These are phyloP conservation scores for Metschnikowia borealis DNA, from an alignment of 805 yeast species.

Conservation along the genomic window DNA sequence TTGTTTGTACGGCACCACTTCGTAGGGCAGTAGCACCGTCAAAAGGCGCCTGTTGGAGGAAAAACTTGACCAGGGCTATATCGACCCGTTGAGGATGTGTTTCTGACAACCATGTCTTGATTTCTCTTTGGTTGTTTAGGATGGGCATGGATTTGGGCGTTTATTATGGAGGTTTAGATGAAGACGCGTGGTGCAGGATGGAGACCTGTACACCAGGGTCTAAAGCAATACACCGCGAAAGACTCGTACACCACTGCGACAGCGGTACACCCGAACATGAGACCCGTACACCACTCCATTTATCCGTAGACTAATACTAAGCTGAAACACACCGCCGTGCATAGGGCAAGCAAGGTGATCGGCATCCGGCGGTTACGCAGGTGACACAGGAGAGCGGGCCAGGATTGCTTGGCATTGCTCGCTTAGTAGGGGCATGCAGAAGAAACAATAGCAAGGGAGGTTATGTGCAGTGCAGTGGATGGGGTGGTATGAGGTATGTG, in stretches of 20 bases:
- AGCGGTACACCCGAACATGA: too few relatives aligned
- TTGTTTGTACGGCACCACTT: not conserved
- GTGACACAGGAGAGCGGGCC: too few relatives aligned
- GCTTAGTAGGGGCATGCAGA: too few relatives aligned
- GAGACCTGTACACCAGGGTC: too few relatives aligned
- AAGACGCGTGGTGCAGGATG: not conserved
- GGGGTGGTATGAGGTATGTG: too few relatives aligned
- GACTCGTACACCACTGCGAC: not conserved
- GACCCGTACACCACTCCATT: not conserved
- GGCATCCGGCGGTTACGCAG: too few relatives aligned
- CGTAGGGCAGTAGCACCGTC: not conserved
- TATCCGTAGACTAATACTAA: not conserved
- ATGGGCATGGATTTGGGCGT: slow-evolving; percentile 13
- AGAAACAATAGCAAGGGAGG: too few relatives aligned
- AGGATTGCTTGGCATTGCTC: too few relatives aligned
- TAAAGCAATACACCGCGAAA: too few relatives aligned
- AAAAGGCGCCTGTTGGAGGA: not conserved
- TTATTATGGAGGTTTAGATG: not conserved
- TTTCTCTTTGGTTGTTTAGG: slow-evolving; percentile 17
- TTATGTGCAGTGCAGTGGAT: too few relatives aligned
- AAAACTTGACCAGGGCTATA: slow-evolving; percentile 9
- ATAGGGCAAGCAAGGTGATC: too few relatives aligned
- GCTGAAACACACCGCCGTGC: not conserved
- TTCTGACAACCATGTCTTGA: slow-evolving; percentile 15
- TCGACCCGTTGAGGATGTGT: slow-evolving; percentile 12